Evolutionary conservation across 352 stramenopile genomes (phyloP).

Genomic region (Aphanomyces stellatus): DNA sequence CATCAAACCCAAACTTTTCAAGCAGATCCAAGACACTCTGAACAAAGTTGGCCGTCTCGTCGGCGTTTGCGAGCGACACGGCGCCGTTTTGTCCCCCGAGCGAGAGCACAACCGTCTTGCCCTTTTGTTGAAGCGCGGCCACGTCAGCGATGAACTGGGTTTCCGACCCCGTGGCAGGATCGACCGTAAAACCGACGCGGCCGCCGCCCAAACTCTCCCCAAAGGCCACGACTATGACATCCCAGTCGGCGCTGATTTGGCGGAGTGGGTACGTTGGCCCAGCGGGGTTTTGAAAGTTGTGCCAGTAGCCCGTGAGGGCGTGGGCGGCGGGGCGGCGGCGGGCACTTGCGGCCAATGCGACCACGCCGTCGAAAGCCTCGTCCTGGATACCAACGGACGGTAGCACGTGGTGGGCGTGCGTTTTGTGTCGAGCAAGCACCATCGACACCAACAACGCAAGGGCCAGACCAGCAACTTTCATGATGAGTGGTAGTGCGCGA

Average conservation of each 20-base stretch:
- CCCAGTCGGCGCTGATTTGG: slow-evolving; percentile 9
- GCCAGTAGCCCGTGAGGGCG: slow-evolving; percentile 11
- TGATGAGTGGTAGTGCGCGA: too few species aligned
- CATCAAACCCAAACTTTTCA: slow-evolving; percentile 12
- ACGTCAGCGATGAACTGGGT: slow-evolving; percentile 3
- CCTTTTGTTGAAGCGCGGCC: not conserved
- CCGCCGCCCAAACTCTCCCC: not conserved
- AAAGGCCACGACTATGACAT: slow-evolving; percentile 15
- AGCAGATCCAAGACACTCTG: not conserved
- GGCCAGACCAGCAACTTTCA: too few species aligned
- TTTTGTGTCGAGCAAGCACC: too few species aligned
- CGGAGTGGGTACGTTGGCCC: not conserved
- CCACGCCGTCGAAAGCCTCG: too few species aligned
- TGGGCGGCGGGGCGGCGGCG: not conserved
- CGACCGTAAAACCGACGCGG: not conserved
- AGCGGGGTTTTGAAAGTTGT: slow-evolving; percentile 11
- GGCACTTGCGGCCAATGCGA: not conserved
- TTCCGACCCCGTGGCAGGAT: not conserved
- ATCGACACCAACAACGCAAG: too few species aligned
- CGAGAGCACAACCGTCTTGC: slow-evolving; percentile 14
- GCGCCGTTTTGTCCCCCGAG: slow-evolving; percentile 6
- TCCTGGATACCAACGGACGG: not conserved
- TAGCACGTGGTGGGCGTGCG: too few species aligned
- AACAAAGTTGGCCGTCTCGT: not conserved
- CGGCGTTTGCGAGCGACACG: not conserved